Conservation (phyloP, 306 rosid genomes). For the Luffa aegyptiaca region DNA sequence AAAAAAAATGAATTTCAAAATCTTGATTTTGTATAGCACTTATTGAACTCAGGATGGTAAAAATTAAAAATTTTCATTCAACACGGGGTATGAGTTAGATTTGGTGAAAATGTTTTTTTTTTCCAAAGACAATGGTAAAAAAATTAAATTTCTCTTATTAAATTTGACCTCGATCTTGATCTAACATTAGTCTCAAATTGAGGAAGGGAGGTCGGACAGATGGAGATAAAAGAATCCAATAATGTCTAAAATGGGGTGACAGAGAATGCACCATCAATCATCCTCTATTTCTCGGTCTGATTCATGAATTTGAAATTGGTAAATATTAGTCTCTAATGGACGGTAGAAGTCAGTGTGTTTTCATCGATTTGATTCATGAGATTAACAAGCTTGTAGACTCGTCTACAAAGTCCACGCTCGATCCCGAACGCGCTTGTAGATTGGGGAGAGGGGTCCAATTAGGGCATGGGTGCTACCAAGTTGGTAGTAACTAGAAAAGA, state of each 20-base stretch:
- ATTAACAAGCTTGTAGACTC: not conserved
- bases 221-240: not conserved
- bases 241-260: no score
- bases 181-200: not conserved
- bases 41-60: not conserved
- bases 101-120: not conserved
- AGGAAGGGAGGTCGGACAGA: not conserved
- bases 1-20: not conserved
- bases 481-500: not conserved
- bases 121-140: no score
- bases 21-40: not conserved
- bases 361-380: not conserved
- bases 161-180: not conserved
- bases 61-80: not conserved
- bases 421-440: not conserved
- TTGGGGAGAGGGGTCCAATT: not conserved
- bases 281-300: not conserved
- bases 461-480: not conserved
- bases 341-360: not conserved
- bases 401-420: fast-evolving
- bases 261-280: not conserved
- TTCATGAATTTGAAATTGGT: not conserved
- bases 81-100: not conserved
- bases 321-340: not conserved
- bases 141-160: no score